Base-by-base conservation (phyloP, 495 filamentous ascomycete genomes). In the Halenospora varia region DNA sequence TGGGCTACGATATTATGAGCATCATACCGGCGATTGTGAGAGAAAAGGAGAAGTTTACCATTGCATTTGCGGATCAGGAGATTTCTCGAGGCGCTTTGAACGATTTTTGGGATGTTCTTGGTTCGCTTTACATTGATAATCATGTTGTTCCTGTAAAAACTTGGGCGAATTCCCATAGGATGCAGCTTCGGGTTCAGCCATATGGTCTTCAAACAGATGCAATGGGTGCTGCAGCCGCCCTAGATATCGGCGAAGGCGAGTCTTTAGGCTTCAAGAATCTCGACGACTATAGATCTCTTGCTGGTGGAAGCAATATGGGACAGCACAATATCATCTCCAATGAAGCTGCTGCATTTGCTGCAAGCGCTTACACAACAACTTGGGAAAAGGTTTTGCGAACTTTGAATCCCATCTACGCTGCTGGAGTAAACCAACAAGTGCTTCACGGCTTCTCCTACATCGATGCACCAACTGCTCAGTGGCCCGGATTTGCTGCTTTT, bases 401-500 rank as follows among this genome's bases (percentile, higher is more conserved):
- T 15, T 39, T 55, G 13, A 55, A 55, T 24, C 53, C 53, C 11
- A 47, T 55, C 22, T 55, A 42, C 53, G 46, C 53, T 13, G 46
- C 15, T 44, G 53, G 53, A 2, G 46, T 45, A 10, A 55, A 55
- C 22, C 53, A 55, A n/a, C 53, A 55, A 44, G 53, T 55, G 22
- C 46, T 55, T 39, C 53, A 55, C 40, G 53, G 53, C 9, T 55
- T 55, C 53, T 49, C 53, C 2, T 55, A 55, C 25, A 6, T 19
- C 22, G 39, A 17, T 3, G 53, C 53, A 1, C 39, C 35, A 17
- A 44, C 53, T n/a, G 40, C 53, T 15, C 15, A 11, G 18, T 55
- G 53, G 53, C 53, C 53, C 45, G 53, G 53, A n/a, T 55, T 55
- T 20, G 53, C 53, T 2, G 53, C 53, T 3, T 55, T 55, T 23